These are phyloP conservation scores for Yarrowia yakushimensis DNA, from an alignment of 805 yeast genomes.

Conservation along the genomic window DNA sequence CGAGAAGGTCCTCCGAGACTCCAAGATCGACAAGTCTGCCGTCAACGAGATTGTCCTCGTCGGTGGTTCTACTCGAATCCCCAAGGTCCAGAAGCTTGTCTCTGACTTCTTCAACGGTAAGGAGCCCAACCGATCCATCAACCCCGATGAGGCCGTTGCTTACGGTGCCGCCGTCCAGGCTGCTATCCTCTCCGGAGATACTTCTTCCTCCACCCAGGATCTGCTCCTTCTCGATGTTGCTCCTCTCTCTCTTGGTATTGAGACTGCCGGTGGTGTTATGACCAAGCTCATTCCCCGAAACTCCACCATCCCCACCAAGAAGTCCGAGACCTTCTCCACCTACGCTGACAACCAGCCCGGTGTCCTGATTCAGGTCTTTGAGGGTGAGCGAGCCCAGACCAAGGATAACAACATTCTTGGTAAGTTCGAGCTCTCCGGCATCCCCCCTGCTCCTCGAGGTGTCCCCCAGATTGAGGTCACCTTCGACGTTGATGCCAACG, in stretches of 20 bases:
- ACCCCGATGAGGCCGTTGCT: slow-evolving; percentile 99
- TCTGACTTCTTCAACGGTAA: slow-evolving; percentile 96
- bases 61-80: slow-evolving; percentile 98
- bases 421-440: slow-evolving; percentile 93
- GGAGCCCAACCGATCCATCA: slow-evolving; percentile 93
- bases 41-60: slow-evolving; percentile 91
- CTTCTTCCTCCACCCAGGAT: slow-evolving; percentile 94
- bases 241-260: slow-evolving; percentile 95
- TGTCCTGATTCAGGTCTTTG: slow-evolving; percentile 94
- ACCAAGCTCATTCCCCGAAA: slow-evolving; percentile 97
- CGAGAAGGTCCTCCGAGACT: slow-evolving; percentile 87
- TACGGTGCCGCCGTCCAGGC: slow-evolving; percentile 99
- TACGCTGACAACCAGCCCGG: slow-evolving; percentile 98
- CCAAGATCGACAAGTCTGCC: slow-evolving; percentile 84
- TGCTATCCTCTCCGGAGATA: slow-evolving; percentile 93
- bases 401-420: slow-evolving; percentile 95
- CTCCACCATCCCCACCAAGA: slow-evolving; percentile 96
- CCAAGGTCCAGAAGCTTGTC: slow-evolving; percentile 91
- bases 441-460: slow-evolving; percentile 99
- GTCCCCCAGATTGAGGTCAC: slow-evolving; percentile 98
- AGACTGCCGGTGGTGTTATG: slow-evolving; percentile 99
- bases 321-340: slow-evolving; percentile 94
- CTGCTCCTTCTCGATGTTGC: slow-evolving; percentile 93
- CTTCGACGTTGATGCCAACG: slow-evolving; percentile 95
- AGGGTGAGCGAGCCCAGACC: slow-evolving; percentile 97